Evolutionary conservation across 2,329 filamentous ascomycete genomes (phyloP), one percentile per base, ranked within the genome.

Genomic region (Beauveria australis): DNA sequence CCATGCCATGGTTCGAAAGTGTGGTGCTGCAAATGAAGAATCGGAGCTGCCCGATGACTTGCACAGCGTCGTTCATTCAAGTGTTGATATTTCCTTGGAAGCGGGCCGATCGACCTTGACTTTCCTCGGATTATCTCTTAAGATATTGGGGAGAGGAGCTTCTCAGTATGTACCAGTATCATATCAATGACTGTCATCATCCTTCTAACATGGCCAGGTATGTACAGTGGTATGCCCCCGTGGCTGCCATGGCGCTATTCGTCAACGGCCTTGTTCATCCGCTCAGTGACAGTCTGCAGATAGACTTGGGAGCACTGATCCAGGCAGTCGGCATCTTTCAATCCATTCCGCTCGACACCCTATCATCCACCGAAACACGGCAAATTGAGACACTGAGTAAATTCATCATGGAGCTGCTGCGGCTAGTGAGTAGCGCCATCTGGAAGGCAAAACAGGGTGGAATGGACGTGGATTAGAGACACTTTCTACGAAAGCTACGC

Each of bases 11-110:
- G 66, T 67, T 12, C 59, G 66, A 24, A 62, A 60, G n/a, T 67
- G 64, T 41, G 64, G 64, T 24, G 44, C 53, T 3, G 48, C 33
- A 3, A 53, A 61, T 1, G 53, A 53, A 5, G 57, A 65, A 14
- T 53, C 48, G 16, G 58, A 55, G 9, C 53, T 66, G 47, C 62
- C 61, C 4, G 62, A 64, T 4, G 66, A 67, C 26, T 53, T 67
- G 1, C 66, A 68, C 37, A 63, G 62, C 43, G 66, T 64, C 2
- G 55, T 68, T 6, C 66, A 68, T 49, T 68, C 66, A 0, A 68
- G 66, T 41, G 59, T 63, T 18, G 66, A 66, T 24, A 55, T 68
- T 5, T 66, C 65, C 3, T 33, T 68, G 12, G 66, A 68, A 53
- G 66, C 66, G 5, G 60, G 64, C 6, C 62, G 66, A 12, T 67